These are phyloP conservation scores for Cylindrotheca closterium DNA, from an alignment of 108 stramenopile genomes.

Conservation along the genomic window DNA sequence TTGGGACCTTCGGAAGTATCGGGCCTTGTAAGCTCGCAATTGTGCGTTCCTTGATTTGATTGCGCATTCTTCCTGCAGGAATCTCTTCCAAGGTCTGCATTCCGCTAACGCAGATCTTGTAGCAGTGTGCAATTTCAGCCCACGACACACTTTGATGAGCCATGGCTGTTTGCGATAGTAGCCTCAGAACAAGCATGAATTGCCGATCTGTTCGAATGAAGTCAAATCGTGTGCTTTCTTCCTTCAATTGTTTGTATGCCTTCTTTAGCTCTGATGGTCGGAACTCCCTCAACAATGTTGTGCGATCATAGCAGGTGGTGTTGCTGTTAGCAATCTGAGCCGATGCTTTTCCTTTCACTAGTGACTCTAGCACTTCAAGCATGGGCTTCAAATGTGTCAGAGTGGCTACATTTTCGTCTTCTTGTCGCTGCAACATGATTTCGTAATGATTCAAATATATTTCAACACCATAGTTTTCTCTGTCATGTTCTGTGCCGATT, in stretches of 20 bases:
- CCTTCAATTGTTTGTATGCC: conserved; percentile 25
- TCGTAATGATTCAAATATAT: conserved; percentile 58
- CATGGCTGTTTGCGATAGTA: conserved; percentile 6
- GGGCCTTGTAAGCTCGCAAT: conserved; percentile 13
- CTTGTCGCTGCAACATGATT: conserved; percentile 70
- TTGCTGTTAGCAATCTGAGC: background rate
- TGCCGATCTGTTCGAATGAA: conserved; percentile 46
- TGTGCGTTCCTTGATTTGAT: conserved; percentile 35
- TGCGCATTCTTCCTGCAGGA: conserved; percentile 10
- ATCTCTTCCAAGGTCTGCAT: conserved; percentile 62
- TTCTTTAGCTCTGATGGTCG: conserved; percentile 23
- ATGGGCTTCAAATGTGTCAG: conserved; percentile 41
- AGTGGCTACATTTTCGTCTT: conserved; percentile 47
- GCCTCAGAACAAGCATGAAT: conserved; percentile 42
- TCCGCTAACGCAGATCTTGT: conserved; percentile 56
- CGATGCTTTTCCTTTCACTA: background rate
- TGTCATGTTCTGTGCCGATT: background rate
- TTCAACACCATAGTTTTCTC: conserved; percentile 13
- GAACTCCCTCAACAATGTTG: conserved; percentile 15
- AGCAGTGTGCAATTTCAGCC: conserved; percentile 64
- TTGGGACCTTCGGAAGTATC: too few species aligned
- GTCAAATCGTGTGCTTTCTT: conserved; percentile 11
- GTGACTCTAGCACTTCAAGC: conserved; percentile 32
- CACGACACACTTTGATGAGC: conserved; percentile 42
- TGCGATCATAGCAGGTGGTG: conserved; percentile 17